These are phyloP conservation scores for Pholiota conissans DNA, from an alignment of 768 basidiomycete species.

Conservation along the genomic window DNA sequence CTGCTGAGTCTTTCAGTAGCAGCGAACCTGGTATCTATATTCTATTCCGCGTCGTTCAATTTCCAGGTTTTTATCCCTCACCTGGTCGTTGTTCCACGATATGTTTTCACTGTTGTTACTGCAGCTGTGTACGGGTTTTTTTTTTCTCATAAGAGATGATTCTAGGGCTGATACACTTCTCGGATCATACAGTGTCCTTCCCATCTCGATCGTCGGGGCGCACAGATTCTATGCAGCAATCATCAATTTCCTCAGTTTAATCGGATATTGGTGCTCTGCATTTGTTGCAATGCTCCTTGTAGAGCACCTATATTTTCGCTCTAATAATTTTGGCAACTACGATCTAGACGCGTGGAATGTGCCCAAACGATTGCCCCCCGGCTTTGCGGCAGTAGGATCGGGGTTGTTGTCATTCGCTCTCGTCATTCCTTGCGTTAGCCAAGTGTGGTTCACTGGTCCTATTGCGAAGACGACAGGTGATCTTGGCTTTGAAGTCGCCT, in stretches of 20 bases:
- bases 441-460: conserved; percentile 79
- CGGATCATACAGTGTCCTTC: conserved; percentile 43
- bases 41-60: conserved; percentile 76
- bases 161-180: neutral
- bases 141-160: neutral
- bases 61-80: conserved; percentile 67
- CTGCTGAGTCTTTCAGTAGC: conserved; percentile 78
- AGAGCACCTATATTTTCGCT: conserved; percentile 70
- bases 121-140: conserved; percentile 60
- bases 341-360: conserved; percentile 57
- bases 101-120: conserved; percentile 68
- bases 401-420: conserved; percentile 54
- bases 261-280: conserved; percentile 61
- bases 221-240: conserved; percentile 69
- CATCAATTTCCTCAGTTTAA: conserved; percentile 73
- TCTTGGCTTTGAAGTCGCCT: conserved; percentile 81
- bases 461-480: conserved; percentile 71
- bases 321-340: conserved; percentile 50
- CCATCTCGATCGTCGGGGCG: conserved; percentile 70
- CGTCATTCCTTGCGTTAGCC: conserved; percentile 69
- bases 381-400: conserved; percentile 65
- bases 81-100: conserved; percentile 64
- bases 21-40: conserved; percentile 77
- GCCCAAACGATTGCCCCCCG: conserved; percentile 58
- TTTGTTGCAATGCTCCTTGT: conserved; percentile 59